Conservation (phyloP, 305 asterid species). For the Plantago lanceolata region DNA sequence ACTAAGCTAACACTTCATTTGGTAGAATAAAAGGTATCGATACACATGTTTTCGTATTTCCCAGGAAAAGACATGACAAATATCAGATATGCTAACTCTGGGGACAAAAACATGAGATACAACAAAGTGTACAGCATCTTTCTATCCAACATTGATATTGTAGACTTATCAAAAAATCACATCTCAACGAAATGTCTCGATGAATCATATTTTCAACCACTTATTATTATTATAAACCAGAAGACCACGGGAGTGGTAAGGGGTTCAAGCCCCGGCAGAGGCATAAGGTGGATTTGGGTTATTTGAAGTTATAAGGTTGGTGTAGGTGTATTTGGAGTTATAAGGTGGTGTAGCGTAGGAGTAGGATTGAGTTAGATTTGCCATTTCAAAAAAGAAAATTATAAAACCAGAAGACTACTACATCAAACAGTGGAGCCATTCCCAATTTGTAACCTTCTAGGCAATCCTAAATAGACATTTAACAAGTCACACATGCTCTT, state of each 20-base stretch:
- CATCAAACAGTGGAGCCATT: slow-evolving; percentile 6
- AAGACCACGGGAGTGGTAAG: too few relatives aligned
- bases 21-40: slow-evolving; percentile 16
- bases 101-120: neutral
- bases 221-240: neutral
- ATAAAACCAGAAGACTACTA: neutral
- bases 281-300: too few relatives aligned
- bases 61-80: slow-evolving; percentile 1
- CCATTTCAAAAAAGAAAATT: too few relatives aligned
- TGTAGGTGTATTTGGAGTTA: too few relatives aligned
- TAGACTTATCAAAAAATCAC: slow-evolving; percentile 5
- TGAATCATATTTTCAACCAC: slow-evolving; percentile 13
- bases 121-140: slow-evolving; percentile 1
- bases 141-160: slow-evolving; percentile 6
- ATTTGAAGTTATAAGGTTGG: too few relatives aligned
- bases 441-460: slow-evolving; percentile 1
- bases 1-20: slow-evolving; percentile 19
- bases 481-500: slow-evolving; percentile 11
- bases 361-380: too few relatives aligned
- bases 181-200: slow-evolving; percentile 14
- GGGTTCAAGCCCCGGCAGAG: too few relatives aligned
- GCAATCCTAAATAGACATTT: slow-evolving; percentile 8
- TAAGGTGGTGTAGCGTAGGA: too few relatives aligned
- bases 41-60: slow-evolving; percentile 3
- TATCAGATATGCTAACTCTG: slow-evolving; percentile 1